A percentile compares a stretch with the other conserved stretches of the same genome.
Conservation (phyloP, 768 basidiomycete species). For the Phlebiopsis flavidoalba region DNA sequence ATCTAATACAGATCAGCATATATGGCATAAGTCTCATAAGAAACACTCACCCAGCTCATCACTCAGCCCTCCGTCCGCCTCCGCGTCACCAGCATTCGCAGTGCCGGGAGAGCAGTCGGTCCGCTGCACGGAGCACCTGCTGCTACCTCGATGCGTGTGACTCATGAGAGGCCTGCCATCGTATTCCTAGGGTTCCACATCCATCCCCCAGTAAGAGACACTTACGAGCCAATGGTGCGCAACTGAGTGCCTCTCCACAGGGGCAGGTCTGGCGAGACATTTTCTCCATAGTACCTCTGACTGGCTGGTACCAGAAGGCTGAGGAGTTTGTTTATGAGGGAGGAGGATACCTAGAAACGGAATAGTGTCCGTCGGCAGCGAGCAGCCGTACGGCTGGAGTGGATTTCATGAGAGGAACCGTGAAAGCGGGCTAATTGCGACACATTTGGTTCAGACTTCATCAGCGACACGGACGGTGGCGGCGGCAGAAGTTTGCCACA, state of each 20-base stretch:
- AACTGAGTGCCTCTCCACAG: neutral
- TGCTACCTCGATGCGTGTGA: slow-evolving; percentile 31
- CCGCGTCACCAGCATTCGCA: slow-evolving; percentile 37
- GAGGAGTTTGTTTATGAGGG: no score
- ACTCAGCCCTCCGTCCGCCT: slow-evolving; percentile 37
- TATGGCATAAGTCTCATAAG: neutral
- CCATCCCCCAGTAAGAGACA: neutral
- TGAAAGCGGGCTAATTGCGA: no score
- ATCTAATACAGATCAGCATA: neutral
- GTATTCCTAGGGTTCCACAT: no score
- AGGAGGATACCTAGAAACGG: no score
- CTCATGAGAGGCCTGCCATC: slow-evolving; percentile 7
- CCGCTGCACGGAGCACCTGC: slow-evolving; percentile 19
- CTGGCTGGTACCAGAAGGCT: no score
- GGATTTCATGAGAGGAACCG: no score
- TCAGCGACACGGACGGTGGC: no score
- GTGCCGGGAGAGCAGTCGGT: slow-evolving; percentile 36
- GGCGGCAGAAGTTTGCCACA: no score
- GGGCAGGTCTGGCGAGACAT: neutral
- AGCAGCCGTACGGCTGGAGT: no score
- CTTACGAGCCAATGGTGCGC: neutral
- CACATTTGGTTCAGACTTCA: no score
- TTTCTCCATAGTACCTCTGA: no score
- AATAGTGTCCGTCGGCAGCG: no score
- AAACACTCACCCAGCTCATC: slow-evolving; percentile 33